A percentile compares a stretch with the other conserved stretches of the same genome.
Conservation (phyloP, 1,284 basidiomycete species). For the Exobasidium rhododendri region DNA sequence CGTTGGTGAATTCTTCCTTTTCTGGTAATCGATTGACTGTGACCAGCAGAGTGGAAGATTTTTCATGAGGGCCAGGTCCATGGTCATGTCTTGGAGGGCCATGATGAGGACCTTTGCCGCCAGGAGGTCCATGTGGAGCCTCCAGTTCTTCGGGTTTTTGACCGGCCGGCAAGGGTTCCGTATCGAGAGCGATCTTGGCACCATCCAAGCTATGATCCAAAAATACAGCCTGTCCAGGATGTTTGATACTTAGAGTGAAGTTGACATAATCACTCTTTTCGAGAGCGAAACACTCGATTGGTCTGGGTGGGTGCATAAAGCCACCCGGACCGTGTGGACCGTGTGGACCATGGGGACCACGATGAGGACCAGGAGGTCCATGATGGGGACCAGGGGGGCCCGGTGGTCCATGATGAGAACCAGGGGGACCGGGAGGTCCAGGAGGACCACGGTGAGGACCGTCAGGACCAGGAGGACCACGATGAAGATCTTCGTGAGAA, state of each 20-base stretch:
- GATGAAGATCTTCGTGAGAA: too few species aligned
- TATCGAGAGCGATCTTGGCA: background rate
- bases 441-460: background rate
- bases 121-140: background rate
- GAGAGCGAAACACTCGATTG: conserved; percentile 9
- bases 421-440: background rate
- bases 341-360: background rate
- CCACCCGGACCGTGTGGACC: background rate
- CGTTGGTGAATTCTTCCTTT: background rate
- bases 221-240: background rate
- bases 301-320: background rate
- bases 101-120: background rate
- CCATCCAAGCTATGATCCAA: background rate
- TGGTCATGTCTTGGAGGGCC: conserved; percentile 4
- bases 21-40: background rate
- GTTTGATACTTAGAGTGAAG: conserved; percentile 1
- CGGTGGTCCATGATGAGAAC: background rate
- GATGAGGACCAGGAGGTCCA: background rate
- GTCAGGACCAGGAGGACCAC: background rate
- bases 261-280: background rate
- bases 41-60: background rate
- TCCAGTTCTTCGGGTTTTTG: background rate
- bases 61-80: background rate
- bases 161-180: background rate
- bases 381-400: background rate